Percentiles rank a stretch among this genome's conserved stretches.
Evolutionary conservation across 1,139 yeast species (phyloP).

Genomic region (Kodamaea alishanica): DNA sequence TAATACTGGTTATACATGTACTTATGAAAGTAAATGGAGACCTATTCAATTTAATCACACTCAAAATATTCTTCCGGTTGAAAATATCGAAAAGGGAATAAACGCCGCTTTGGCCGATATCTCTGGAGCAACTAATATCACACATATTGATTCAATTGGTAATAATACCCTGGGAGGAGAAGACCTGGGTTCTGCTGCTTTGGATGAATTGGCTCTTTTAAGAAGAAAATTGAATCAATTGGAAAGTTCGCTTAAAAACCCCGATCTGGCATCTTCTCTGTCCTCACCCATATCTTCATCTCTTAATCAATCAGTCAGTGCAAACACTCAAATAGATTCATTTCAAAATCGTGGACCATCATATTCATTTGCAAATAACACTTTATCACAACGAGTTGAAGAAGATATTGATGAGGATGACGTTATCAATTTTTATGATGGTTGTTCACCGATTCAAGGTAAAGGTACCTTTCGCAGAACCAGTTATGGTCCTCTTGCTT

Average conservation of each 20-base stretch:
- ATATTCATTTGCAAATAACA: not conserved
- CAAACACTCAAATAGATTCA: not conserved
- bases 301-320: not conserved
- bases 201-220: conserved; percentile 11
- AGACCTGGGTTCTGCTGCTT: conserved; percentile 3
- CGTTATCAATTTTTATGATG: conserved; percentile 32
- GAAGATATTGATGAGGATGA: conserved; percentile 8
- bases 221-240: conserved; percentile 9
- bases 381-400: not conserved
- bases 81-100: conserved; percentile 6
- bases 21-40: conserved; percentile 17
- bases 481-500: conserved; percentile 23
- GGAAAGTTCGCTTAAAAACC: conserved; percentile 6
- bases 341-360: conserved; percentile 1
- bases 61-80: not conserved
- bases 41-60: conserved; percentile 8
- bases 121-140: not conserved
- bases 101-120: not conserved
- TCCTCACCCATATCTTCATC: conserved; percentile 1
- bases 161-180: not conserved
- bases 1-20: conserved; percentile 16
- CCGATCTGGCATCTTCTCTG: conserved; percentile 1
- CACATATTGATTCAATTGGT: not conserved
- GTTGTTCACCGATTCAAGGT: conserved; percentile 24
- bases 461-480: conserved; percentile 18